Evolutionary conservation across 192 early-diverging fungal genomes (phyloP).

Genomic region (Backusella mclennaniae): DNA sequence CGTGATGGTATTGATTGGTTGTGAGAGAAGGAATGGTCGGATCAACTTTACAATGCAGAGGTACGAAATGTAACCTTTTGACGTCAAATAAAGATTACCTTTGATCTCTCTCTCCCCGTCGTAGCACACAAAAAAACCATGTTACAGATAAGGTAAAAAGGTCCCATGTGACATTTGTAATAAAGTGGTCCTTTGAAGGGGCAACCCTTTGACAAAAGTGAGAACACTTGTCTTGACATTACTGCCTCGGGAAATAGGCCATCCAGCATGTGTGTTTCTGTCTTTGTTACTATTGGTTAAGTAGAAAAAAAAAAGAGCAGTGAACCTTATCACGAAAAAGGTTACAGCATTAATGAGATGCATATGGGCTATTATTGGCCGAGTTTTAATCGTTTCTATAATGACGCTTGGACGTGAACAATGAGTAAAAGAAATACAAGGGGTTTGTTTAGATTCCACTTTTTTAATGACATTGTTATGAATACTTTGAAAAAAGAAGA

Average conservation of each 20-base stretch:
- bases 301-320: background rate
- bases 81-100: background rate
- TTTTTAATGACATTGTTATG: too few relatives aligned
- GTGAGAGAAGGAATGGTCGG: background rate
- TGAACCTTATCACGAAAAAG: background rate
- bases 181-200: too few relatives aligned
- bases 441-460: too few relatives aligned
- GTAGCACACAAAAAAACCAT: background rate
- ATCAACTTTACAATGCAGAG: background rate
- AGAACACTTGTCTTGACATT: background rate
- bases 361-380: background rate
- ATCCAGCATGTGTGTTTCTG: background rate
- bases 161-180: background rate
- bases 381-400: background rate
- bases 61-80: background rate
- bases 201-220: background rate
- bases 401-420: too few relatives aligned
- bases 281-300: background rate
- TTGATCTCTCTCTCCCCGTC: background rate
- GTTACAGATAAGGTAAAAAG: background rate
- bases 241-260: background rate
- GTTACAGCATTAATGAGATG: conserved; percentile 3
- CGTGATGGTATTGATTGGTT: background rate
- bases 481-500: too few relatives aligned
- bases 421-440: too few relatives aligned